Evolutionary conservation across 352 stramenopile species (phyloP).

Genomic region (Globisporangium spiculum): DNA sequence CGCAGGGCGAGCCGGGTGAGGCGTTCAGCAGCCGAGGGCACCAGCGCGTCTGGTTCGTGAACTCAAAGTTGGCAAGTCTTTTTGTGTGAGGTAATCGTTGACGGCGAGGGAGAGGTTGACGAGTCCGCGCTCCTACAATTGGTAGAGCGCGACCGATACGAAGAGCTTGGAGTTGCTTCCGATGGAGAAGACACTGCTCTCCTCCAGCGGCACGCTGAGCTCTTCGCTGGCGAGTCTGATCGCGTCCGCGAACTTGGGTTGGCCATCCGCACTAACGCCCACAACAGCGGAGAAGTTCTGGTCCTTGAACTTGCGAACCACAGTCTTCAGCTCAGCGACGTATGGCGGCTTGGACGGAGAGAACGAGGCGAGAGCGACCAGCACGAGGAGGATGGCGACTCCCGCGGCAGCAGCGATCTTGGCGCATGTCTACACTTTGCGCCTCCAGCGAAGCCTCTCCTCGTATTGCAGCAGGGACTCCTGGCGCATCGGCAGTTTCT

Average conservation of each 20-base stretch:
- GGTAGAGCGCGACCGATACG: conserved; percentile 41
- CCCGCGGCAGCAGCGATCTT: background rate
- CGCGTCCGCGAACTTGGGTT: conserved; percentile 35
- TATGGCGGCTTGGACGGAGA: background rate
- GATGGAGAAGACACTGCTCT: conserved; percentile 50
- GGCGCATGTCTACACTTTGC: background rate
- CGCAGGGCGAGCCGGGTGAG: conserved; percentile 22
- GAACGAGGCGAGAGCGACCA: background rate
- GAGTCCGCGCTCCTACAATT: conserved; percentile 44
- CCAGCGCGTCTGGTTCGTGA: conserved; percentile 44
- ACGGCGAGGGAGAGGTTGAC: conserved; percentile 37
- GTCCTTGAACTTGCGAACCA: background rate
- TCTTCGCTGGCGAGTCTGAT: conserved; percentile 44
- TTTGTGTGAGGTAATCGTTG: conserved; percentile 28
- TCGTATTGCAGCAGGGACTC: background rate
- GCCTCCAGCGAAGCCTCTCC: background rate
- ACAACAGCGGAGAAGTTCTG: conserved; percentile 45
- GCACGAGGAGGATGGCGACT: background rate
- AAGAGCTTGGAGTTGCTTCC: conserved; percentile 61
- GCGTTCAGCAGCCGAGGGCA: conserved; percentile 30
- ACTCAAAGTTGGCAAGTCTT: conserved; percentile 42
- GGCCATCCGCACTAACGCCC: conserved; percentile 38
- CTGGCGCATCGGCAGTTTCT: conserved; percentile 11
- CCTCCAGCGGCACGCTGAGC: conserved; percentile 32
- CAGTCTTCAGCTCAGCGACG: background rate